Evolutionary conservation across 2,329 filamentous ascomycete species (phyloP).

Genomic region (Aspergillus sp.): DNA sequence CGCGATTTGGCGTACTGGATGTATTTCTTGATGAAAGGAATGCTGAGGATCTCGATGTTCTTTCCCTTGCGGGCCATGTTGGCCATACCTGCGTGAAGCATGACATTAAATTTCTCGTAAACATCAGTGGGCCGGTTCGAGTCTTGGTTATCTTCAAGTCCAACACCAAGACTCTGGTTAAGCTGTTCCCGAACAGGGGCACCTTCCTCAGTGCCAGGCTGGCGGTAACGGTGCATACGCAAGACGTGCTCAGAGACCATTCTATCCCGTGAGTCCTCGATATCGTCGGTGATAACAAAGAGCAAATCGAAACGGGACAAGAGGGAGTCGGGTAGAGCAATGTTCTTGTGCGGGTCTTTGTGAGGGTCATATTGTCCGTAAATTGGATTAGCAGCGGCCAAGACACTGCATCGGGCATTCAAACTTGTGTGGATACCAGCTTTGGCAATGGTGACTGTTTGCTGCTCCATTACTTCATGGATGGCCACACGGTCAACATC

Average conservation of each 20-base stretch:
- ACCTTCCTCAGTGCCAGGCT: conserved; percentile 88
- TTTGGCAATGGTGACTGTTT: conserved; percentile 98
- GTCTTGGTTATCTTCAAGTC: conserved; percentile 69
- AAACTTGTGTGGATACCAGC: conserved; percentile 96
- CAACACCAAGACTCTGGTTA: conserved; percentile 80
- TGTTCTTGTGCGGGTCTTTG: conserved; percentile 98
- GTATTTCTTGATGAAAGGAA: conserved; percentile 99
- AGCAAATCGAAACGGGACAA: conserved; percentile 97
- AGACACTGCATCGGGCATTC: conserved; percentile 92
- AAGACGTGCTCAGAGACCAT: conserved; percentile 94
- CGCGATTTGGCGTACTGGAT: conserved; percentile 95
- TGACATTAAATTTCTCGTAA: conserved; percentile 92
- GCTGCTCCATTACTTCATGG: conserved; percentile 99
- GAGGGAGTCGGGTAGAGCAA: conserved; percentile 91
- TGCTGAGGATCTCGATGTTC: conserved; percentile 83
- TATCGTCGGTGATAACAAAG: conserved; percentile 97
- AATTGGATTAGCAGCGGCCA: conserved; percentile 94
- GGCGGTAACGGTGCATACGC: conserved; percentile 93
- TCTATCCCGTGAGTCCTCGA: conserved; percentile 86
- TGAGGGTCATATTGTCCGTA: conserved; percentile 98
- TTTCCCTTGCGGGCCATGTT: conserved; percentile 70
- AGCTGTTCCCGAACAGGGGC: conserved; percentile 86
- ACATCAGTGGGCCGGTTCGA: conserved; percentile 76
- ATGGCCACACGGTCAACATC: conserved; percentile 97
- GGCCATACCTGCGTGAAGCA: conserved; percentile 90